A percentile compares a stretch with the other conserved stretches of the same genome.
Conservation (phyloP, 169 alveolate genomes). For the Sarcocystis neurona region DNA sequence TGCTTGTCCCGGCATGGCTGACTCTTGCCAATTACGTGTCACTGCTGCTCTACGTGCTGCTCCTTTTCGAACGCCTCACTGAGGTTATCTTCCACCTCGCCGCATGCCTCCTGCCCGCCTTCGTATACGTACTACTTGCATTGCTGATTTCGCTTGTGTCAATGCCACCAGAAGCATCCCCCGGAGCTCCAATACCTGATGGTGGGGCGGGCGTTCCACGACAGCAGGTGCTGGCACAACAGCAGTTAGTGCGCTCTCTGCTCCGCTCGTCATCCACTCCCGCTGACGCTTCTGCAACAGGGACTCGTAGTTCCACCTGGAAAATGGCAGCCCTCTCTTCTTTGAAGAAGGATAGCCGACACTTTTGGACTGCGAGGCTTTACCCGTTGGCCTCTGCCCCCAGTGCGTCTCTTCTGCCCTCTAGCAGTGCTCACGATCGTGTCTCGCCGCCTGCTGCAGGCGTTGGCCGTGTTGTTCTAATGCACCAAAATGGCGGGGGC, state of each 20-base stretch:
- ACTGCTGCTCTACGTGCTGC: background rate
- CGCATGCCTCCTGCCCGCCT: constrained; percentile 2
- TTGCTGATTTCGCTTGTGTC: background rate
- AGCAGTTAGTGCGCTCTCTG: background rate
- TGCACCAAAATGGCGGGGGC: too few species aligned
- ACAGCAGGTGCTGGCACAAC: background rate
- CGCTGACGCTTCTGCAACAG: background rate
- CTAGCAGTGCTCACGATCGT: too few species aligned
- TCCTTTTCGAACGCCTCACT: background rate
- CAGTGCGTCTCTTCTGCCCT: too few species aligned
- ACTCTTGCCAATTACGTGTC: background rate
- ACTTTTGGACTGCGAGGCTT: too few species aligned
- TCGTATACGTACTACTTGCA: background rate
- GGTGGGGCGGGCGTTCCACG: background rate
- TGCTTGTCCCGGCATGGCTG: background rate
- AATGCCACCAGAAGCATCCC: background rate
- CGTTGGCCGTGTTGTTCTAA: too few species aligned
- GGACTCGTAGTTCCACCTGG: background rate
- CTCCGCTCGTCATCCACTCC: background rate
- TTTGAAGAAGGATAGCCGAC: background rate
- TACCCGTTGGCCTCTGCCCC: too few species aligned
- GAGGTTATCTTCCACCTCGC: constrained; percentile 1
- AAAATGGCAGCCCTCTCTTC: background rate
- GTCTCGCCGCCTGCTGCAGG: too few species aligned
- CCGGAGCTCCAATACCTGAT: background rate